These are phyloP conservation scores for Magnolia officinalis DNA, from an alignment of 164 flowering plant genomes.

Conservation along the genomic window DNA sequence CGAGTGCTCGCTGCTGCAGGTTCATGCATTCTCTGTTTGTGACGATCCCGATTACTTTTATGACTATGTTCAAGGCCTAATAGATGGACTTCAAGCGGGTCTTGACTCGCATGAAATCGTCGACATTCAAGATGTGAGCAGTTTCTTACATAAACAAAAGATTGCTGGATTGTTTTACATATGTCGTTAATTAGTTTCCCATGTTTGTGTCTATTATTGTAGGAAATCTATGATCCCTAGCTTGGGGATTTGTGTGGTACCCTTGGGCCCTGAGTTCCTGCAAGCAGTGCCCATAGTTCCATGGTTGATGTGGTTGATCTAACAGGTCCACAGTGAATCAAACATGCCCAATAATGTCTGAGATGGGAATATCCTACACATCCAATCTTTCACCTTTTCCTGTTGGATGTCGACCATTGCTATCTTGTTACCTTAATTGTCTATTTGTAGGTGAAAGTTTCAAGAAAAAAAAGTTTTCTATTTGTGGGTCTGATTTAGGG, in stretches of 20 bases:
- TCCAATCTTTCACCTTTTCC: neutral
- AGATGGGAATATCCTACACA: neutral
- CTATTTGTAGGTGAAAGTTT: no score
- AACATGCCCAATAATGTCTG: neutral
- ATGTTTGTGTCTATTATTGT: conserved; percentile 1
- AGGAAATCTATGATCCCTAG: neutral
- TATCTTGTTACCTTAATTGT: no score
- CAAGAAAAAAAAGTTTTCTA: no score
- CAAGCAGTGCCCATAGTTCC: neutral
- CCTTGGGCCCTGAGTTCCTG: neutral
- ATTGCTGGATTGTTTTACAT: neutral
- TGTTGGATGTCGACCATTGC: no score
- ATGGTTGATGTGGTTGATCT: neutral
- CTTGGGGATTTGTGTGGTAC: neutral
- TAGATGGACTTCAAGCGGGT: conserved; percentile 80
- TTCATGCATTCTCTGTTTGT: conserved; percentile 87
- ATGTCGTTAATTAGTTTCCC: neutral
- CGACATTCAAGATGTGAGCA: conserved; percentile 65
- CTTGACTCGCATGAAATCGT: conserved; percentile 67
- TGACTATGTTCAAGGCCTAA: conserved; percentile 65
- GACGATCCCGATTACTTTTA: conserved; percentile 90
- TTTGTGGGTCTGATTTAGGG: neutral
- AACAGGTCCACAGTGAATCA: neutral
- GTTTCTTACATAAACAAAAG: neutral
- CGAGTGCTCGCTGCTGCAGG: conserved; percentile 34